Conservation (phyloP, 106 monocot genomes). For the Posidonia australis region DNA sequence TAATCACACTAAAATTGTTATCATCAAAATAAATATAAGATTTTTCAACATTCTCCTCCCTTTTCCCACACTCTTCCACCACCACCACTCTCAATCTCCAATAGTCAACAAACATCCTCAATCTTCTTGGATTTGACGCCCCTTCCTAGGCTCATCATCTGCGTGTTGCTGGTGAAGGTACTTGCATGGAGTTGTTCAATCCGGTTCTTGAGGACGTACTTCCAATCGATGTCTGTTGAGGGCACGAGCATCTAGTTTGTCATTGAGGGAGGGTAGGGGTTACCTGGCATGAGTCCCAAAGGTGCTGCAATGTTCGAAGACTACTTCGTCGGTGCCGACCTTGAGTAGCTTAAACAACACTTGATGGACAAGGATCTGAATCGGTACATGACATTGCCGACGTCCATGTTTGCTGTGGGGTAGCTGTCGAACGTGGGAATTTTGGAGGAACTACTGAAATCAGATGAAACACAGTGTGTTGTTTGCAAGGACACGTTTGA, state of each 20-base stretch:
- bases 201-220: background rate
- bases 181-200: too few species aligned
- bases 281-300: background rate
- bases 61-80: too few species aligned
- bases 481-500: constrained; percentile 84
- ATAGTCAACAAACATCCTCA: background rate
- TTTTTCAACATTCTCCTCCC: too few species aligned
- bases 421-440: constrained; percentile 49
- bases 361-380: constrained; percentile 88
- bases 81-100: background rate
- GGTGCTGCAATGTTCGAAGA: constrained; percentile 41
- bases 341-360: constrained; percentile 82
- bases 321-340: constrained; percentile 49
- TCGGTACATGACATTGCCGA: constrained; percentile 78
- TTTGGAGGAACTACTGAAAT: constrained; percentile 20
- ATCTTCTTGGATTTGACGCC: too few species aligned
- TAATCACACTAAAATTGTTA: too few species aligned
- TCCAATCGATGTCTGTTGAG: constrained; percentile 16
- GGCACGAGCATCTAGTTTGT: constrained; percentile 79
- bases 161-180: too few species aligned
- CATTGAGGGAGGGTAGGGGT: constrained; percentile 31
- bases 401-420: constrained; percentile 47
- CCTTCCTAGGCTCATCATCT: too few species aligned
- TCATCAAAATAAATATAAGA: too few species aligned
- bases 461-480: too few species aligned